Percentiles rank a stretch among this genome's conserved stretches.
phyloP scores from a whole-genome alignment of 441 rosid species.

The Gossypium gossypioides region DNA sequence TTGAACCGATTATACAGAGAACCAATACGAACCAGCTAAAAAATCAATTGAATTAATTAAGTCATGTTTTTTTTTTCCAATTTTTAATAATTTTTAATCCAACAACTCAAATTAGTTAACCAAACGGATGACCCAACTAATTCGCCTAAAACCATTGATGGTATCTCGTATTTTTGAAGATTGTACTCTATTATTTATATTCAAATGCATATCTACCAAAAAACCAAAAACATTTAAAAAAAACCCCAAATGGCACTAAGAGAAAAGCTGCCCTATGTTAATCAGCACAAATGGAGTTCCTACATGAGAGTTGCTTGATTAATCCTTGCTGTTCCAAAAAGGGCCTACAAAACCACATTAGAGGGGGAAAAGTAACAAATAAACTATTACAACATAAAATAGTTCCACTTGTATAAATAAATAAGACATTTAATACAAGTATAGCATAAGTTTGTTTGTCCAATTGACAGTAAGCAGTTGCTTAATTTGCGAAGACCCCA shows the following conservation, averaged over 20 bases:
- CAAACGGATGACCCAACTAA: no score
- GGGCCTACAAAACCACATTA: background rate
- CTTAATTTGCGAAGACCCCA: background rate
- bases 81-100: no score
- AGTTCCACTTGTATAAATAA: background rate
- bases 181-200: no score
- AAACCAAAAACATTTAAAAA: no score
- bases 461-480: slow-evolving; percentile 6
- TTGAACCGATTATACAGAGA: no score
- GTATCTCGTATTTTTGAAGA: no score
- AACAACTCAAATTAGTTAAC: no score
- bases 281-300: background rate
- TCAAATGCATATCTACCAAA: no score
- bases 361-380: background rate
- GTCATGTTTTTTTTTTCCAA: no score
- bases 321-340: background rate
- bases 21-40: no score
- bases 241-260: background rate
- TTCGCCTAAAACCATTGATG: no score
- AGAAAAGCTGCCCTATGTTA: background rate
- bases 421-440: background rate
- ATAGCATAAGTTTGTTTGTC: background rate
- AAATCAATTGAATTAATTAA: no score
- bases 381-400: background rate
- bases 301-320: background rate